Conservation (phyloP, 176 grass and related monocot species). For the Avena atlantica region DNA sequence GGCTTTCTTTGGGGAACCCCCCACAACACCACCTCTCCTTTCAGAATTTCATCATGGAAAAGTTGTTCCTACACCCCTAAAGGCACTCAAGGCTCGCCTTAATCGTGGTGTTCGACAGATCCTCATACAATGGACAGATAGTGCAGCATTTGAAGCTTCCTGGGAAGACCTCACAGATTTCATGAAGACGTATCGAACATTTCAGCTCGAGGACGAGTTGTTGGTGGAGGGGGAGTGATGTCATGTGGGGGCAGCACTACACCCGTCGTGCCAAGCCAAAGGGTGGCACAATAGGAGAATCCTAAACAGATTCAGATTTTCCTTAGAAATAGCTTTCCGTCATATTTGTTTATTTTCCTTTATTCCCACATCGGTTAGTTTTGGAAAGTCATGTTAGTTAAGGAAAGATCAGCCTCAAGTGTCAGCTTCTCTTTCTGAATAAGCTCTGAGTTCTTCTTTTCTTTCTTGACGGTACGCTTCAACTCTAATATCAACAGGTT, state of each 20-base stretch:
- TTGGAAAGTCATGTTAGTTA: too few species aligned
- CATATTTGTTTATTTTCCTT: too few species aligned
- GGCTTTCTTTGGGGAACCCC: not conserved
- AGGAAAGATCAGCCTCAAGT: too few species aligned
- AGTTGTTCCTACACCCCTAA: not conserved
- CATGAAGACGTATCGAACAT: not conserved
- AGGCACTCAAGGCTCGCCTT: not conserved
- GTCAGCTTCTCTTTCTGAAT: too few species aligned
- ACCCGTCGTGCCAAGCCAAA: not conserved
- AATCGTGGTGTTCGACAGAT: not conserved
- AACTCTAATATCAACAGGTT: too few species aligned
- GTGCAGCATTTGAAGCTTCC: conserved; percentile 2
- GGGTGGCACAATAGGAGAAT: too few species aligned
- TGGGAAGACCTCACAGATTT: not conserved
- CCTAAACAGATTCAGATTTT: too few species aligned
- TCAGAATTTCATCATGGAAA: not conserved
- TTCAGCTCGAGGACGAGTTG: not conserved
- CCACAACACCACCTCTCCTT: not conserved
- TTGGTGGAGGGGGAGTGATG: not conserved
- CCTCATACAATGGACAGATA: not conserved
- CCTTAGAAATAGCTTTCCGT: too few species aligned
- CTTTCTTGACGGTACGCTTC: too few species aligned
- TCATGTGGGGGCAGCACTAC: not conserved
- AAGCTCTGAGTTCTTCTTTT: too few species aligned
- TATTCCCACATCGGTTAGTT: too few species aligned